These are phyloP conservation scores for Balamuthia mandrillaris DNA, from an alignment of 208 protist genomes.

Conservation along the genomic window DNA sequence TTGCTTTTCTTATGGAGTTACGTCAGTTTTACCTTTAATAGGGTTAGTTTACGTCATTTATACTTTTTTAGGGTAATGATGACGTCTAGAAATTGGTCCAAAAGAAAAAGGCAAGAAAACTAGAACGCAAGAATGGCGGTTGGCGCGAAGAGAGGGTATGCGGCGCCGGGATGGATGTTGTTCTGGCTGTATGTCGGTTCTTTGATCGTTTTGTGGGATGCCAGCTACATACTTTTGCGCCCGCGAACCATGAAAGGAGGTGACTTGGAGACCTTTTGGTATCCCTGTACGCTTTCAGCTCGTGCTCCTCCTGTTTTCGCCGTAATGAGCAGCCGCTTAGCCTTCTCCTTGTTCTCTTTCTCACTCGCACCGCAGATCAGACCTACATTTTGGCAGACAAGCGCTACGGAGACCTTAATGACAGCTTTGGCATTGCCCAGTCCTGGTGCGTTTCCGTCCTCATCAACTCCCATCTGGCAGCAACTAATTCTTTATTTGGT, in stretches of 20 bases:
- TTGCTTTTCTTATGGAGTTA: too few species aligned
- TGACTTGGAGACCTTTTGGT: not conserved
- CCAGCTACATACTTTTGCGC: not conserved
- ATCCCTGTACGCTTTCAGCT: not conserved
- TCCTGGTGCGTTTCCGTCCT: not conserved
- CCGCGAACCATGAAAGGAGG: conserved; percentile 7
- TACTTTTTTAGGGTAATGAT: too few species aligned
- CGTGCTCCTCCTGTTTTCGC: not conserved
- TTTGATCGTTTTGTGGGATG: too few species aligned
- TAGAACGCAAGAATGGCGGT: too few species aligned
- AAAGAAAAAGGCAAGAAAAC: too few species aligned
- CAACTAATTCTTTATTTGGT: not conserved
- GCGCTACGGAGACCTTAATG: not conserved
- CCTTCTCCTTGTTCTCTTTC: not conserved
- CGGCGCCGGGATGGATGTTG: too few species aligned
- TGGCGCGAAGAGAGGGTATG: too few species aligned
- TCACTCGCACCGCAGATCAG: not conserved
- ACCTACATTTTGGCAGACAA: not conserved
- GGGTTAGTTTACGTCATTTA: too few species aligned
- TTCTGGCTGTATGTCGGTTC: too few species aligned
- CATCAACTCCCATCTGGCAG: not conserved
- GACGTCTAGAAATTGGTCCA: too few species aligned
- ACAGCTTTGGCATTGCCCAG: conserved; percentile 6
- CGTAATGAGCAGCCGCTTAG: not conserved
- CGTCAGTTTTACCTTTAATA: too few species aligned